phyloP scores from a whole-genome alignment of 2,329 filamentous ascomycete species.

The Penicillium frequentans region DNA sequence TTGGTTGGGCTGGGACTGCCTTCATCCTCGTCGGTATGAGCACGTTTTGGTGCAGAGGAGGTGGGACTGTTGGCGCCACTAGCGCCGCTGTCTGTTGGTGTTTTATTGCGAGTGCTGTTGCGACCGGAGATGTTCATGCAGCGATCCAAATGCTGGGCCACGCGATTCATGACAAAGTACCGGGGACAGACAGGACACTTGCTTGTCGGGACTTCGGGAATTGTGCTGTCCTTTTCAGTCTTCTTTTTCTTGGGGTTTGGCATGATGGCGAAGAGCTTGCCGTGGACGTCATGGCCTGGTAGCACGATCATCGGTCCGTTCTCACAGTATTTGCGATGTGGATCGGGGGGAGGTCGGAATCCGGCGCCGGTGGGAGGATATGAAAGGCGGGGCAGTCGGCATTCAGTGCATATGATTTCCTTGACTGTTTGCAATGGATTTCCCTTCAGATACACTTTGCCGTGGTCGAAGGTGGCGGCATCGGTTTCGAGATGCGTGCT shows the following conservation, averaged over 20 bases:
- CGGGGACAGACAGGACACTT: slow-evolving; percentile 62
- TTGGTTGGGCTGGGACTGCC: slow-evolving; percentile 47
- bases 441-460: slow-evolving; percentile 55
- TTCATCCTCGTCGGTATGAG: slow-evolving; percentile 42
- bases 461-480: slow-evolving; percentile 54
- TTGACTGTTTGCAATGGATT: slow-evolving; percentile 60
- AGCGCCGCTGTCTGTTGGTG: slow-evolving; percentile 45
- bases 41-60: slow-evolving; percentile 36
- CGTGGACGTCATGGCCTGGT: slow-evolving; percentile 63
- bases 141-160: slow-evolving; percentile 62
- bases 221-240: slow-evolving; percentile 23
- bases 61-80: slow-evolving; percentile 39
- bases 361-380: slow-evolving; percentile 57
- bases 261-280: slow-evolving; percentile 48
- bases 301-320: slow-evolving; percentile 58
- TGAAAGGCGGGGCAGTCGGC: slow-evolving; percentile 59
- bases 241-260: slow-evolving; percentile 50
- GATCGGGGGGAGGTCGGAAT: slow-evolving; percentile 49
- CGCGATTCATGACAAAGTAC: slow-evolving; percentile 60
- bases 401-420: slow-evolving; percentile 61
- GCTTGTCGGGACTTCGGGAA: slow-evolving; percentile 39
- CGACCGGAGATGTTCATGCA: slow-evolving; percentile 60
- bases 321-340: slow-evolving; percentile 58
- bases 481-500: slow-evolving; percentile 48
- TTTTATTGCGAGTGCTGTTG: slow-evolving; percentile 45